Base-by-base conservation (phyloP, 441 rosid genomes). In the Adansonia grandidieri region DNA sequence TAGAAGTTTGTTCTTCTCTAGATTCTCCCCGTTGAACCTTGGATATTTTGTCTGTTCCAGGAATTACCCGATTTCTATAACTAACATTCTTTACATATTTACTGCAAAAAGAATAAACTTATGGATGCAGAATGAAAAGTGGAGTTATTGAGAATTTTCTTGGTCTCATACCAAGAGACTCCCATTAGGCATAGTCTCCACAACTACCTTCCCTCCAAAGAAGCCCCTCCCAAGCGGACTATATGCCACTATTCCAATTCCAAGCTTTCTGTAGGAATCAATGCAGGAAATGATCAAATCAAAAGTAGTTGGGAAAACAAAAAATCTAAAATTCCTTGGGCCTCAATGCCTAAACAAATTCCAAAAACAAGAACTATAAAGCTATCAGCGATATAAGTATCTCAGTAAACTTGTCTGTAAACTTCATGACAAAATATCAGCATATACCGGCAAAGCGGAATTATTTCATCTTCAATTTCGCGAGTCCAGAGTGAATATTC, bases 221-320 rank as follows among this genome's bases (percentile, higher is more conserved):
- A 89, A 87, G 0, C 88, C 86, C 1, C 6, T 63, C 10, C 88
- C 87, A 1, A 87, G 87, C 77, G 91, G 91, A 79, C 87, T 77
- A 72, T 85, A 85, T 62, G 89, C 73, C 0, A 86, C 84, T 69
- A 82, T 77, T 24, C 88, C 89, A n/a, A 87, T 83, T 9, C 86
- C 85, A 62, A 89, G 88, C 71, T 86, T 84, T 78, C 90, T 85
- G 84, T 22, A 64, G 9, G 13, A 22, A 6, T 11, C 11, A 3
- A 62, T 28, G 24, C 8, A 24, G 4, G 10, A 2, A 8, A 10
- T 61, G 28, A 24, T 10, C 1, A 4, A 61, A 5, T 6, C 65
- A 22, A 1, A 4, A 1, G 9, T 4, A 5, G 7, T 24, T 24
- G 1, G 28, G 28, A 24, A 37, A 37, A 2, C 42, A 37, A 37